Evolutionary conservation across 176 grass and related monocot species (phyloP), one percentile per base, ranked within the genome.

Genomic region (Elymus sibiricus): DNA sequence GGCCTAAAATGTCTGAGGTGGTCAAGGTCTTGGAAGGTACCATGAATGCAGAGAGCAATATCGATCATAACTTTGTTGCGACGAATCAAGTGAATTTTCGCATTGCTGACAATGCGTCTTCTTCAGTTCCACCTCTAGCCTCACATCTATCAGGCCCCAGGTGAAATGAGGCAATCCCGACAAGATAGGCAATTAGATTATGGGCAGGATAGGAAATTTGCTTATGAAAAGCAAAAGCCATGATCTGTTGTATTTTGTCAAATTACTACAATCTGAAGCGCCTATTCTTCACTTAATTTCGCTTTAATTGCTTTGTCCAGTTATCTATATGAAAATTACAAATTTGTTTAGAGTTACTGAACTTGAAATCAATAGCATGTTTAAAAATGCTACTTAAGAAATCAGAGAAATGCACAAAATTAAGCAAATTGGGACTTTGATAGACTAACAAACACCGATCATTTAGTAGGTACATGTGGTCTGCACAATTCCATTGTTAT

Each of bases 21-120:
- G 64, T 94, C 19, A 85, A 91, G 55, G 87, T 89, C 4, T 64
- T 94, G 56, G 84, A 94, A 87, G 89, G 89, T 21, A n/a, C 32
- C 62, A 82, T 68, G 64, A 25, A 27, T 4, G 66, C 24, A 16
- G 72, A 94, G 59, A 91, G 35, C 13, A 49, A 53, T 3, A 60
- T 91, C 39, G 84, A 79, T 26, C 76, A 85, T 76, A 72, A 64
- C 6, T 87, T 91, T 24, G 53, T 94, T 0, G 24, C 29, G 0
- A 87, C 35, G 15, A 81, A 31, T 87, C 42, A 26, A 53, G 13
- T 21, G 4, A 73, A 14, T 14, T 31, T 73, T 27, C 6, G 53
- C 11, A 42, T 61, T 42, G 22, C 49, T 72, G 59, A 29, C 15
- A 84, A 46, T 44, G n/a, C 10, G 22, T n/a, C 40, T 21, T 72